Conservation (phyloP, 2,329 filamentous ascomycete species). For the Ramularia collo-cygni region DNA sequence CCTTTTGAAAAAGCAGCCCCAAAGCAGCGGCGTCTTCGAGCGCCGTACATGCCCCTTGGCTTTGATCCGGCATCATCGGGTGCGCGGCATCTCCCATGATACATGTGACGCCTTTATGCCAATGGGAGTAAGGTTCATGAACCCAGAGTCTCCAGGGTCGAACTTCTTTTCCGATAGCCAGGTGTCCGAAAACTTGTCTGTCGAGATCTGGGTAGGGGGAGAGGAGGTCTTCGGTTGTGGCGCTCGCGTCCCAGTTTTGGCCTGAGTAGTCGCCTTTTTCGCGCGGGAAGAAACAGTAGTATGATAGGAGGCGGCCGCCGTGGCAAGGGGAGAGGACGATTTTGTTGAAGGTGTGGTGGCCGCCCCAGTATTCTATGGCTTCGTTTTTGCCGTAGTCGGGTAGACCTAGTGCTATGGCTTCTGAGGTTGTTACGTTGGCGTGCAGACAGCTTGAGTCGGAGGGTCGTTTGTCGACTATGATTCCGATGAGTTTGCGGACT, state of each 20-base stretch:
- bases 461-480: conserved; percentile 53
- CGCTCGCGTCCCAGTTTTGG: conserved; percentile 54
- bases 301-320: conserved; percentile 56
- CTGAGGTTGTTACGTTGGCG: conserved; percentile 55
- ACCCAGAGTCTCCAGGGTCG: conserved; percentile 61
- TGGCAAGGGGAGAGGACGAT: conserved; percentile 66
- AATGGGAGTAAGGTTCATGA: conserved; percentile 56
- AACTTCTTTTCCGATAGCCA: conserved; percentile 56
- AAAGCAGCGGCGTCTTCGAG: conserved; percentile 60
- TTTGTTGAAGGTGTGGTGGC: conserved; percentile 57
- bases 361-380: conserved; percentile 65
- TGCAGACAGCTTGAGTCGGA: conserved; percentile 58
- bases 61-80: conserved; percentile 60
- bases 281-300: conserved; percentile 64
- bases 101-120: conserved; percentile 46
- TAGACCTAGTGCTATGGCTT: conserved; percentile 54
- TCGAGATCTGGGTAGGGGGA: conserved; percentile 56
- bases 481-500: conserved; percentile 58
- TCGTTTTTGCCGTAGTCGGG: conserved; percentile 54
- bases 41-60: conserved; percentile 62
- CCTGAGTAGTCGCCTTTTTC: conserved; percentile 53
- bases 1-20: conserved; percentile 52
- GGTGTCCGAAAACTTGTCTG: conserved; percentile 48
- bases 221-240: conserved; percentile 45
- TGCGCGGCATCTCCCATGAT: conserved; percentile 62